Evolutionary conservation across 176 grass and related monocot genomes (phyloP).

Genomic region (Zoysia pacifica): DNA sequence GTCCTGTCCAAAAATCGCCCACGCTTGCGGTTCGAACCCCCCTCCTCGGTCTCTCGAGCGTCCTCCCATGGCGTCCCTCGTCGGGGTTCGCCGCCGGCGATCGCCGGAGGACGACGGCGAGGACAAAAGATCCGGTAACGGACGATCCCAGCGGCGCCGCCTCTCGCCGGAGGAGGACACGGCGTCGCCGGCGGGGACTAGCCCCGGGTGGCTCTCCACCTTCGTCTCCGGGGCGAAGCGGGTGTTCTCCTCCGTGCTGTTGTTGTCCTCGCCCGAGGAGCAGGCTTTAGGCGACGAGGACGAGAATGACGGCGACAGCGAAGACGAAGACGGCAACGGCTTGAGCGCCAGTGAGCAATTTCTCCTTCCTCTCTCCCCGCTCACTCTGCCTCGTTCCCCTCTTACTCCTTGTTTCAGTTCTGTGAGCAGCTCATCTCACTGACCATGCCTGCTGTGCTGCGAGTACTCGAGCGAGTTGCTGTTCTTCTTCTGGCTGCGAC

Average conservation of each 20-base stretch:
- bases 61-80: conserved; percentile 64
- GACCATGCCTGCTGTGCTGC: not conserved
- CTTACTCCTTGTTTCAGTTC: not conserved
- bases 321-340: not conserved
- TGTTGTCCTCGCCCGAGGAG: conserved; percentile 56
- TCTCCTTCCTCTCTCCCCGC: not conserved
- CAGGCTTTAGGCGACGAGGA: conserved; percentile 45
- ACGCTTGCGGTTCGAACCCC: conserved; percentile 32
- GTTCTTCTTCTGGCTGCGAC: not conserved
- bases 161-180: conserved; percentile 36
- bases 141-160: conserved; percentile 46
- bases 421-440: not conserved
- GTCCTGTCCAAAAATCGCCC: conserved; percentile 25
- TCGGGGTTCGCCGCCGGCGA: conserved; percentile 54
- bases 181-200: conserved; percentile 31
- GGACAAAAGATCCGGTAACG: conserved; percentile 42
- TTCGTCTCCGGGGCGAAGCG: conserved; percentile 63
- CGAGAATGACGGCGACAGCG: conserved; percentile 16
- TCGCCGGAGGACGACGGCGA: conserved; percentile 51
- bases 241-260: conserved; percentile 56
- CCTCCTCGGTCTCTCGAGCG: not conserved
- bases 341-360: conserved; percentile 37
- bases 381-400: not conserved
- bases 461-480: conserved; percentile 8
- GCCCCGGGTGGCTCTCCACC: conserved; percentile 66